Evolutionary conservation across 2,329 filamentous ascomycete genomes (phyloP).

Genomic region (Xylariaceae sp.): DNA sequence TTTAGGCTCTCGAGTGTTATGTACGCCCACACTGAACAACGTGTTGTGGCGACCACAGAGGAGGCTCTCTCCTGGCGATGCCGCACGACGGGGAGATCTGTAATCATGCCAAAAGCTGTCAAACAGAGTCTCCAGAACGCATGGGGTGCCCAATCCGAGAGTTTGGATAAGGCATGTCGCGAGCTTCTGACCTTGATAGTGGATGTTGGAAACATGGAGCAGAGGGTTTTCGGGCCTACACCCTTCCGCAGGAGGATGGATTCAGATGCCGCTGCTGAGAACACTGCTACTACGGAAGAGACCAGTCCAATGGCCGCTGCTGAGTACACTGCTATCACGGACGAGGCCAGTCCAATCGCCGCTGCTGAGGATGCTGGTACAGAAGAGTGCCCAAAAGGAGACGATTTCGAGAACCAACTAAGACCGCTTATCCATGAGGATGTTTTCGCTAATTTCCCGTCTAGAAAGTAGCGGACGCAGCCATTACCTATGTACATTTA

Average conservation of each 20-base stretch:
- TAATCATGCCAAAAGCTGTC: too few species aligned
- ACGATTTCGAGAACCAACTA: too few species aligned
- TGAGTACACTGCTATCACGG: neutral
- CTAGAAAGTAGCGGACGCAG: too few species aligned
- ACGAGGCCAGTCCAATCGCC: neutral
- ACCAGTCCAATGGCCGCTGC: neutral
- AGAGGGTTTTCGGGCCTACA: too few species aligned
- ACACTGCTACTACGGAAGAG: neutral
- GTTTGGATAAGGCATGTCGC: conserved; percentile 46
- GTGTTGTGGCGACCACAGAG: conserved; percentile 65
- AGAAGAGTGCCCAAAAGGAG: neutral
- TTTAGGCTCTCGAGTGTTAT: conserved; percentile 60
- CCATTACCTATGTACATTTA: too few species aligned
- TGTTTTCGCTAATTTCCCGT: too few species aligned
- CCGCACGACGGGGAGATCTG: conserved; percentile 60
- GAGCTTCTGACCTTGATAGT: conserved; percentile 52
- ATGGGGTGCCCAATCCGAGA: conserved; percentile 57
- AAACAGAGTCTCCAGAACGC: conserved; percentile 44
- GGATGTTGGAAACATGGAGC: conserved; percentile 59
- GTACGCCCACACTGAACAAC: conserved; percentile 67
- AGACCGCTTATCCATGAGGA: too few species aligned
- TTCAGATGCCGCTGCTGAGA: neutral
- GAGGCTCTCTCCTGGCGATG: conserved; percentile 65
- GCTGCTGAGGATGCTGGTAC: neutral
- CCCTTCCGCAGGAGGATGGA: neutral